A percentile compares a stretch with the other conserved stretches of the same genome.
Conservation (phyloP, 257 asterid genomes). For the Apocynum venetum region DNA sequence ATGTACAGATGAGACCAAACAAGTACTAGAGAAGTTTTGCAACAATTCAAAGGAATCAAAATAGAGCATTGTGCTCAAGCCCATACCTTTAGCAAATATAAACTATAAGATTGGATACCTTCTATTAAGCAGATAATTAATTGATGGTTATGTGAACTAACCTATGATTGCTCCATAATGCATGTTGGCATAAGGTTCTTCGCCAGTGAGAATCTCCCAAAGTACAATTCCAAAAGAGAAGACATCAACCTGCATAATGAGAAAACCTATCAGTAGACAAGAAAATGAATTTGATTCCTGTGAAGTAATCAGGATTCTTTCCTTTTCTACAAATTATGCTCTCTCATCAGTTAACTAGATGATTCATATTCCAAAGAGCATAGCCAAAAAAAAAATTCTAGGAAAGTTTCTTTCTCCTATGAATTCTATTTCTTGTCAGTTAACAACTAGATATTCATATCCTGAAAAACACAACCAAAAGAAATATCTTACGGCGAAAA, state of each 20-base stretch:
- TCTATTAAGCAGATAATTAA: conserved; percentile 1
- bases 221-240: conserved; percentile 92
- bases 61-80: background rate
- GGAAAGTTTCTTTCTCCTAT: background rate
- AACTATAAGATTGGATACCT: background rate
- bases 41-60: background rate
- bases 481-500: background rate
- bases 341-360: background rate
- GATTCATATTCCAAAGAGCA: background rate
- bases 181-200: conserved; percentile 96
- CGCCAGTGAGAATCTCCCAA: conserved; percentile 98
- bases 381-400: background rate
- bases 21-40: background rate
- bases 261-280: conserved; percentile 12
- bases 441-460: background rate
- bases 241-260: conserved; percentile 69
- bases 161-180: conserved; percentile 98
- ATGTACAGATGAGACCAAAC: background rate
- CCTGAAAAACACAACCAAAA: background rate
- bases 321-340: background rate
- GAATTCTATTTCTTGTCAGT: background rate
- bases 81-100: background rate
- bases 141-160: conserved; percentile 23
- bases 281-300: background rate
- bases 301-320: background rate